Percentiles rank a stretch among this genome's conserved stretches.
phyloP scores from a whole-genome alignment of 116 monocot species.

The Cymodocea nodosa region DNA sequence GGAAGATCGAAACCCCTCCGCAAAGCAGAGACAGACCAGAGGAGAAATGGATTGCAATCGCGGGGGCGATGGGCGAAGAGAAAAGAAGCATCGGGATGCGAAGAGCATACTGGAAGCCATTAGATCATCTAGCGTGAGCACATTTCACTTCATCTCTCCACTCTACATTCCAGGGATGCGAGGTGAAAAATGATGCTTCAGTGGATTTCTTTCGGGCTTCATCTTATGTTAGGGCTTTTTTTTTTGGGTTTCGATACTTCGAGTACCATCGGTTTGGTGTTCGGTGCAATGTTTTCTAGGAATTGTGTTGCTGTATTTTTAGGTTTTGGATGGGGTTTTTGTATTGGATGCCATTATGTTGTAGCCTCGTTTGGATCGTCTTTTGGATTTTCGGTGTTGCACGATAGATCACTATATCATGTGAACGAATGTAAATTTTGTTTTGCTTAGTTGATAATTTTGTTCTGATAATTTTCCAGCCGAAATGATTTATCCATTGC shows the following conservation, averaged over 20 bases:
- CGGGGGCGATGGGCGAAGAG: conserved; percentile 8
- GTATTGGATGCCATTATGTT: too few species aligned
- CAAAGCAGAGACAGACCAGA: background rate
- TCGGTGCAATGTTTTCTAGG: background rate
- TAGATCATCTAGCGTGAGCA: conserved; percentile 11
- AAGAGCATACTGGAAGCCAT: conserved; percentile 13
- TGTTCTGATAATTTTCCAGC: background rate
- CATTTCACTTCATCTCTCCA: background rate
- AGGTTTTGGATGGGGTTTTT: background rate
- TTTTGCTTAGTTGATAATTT: background rate
- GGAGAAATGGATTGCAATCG: background rate
- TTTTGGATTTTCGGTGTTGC: too few species aligned
- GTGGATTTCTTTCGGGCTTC: background rate
- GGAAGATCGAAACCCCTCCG: background rate
- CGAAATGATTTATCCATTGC: background rate
- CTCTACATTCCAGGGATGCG: background rate
- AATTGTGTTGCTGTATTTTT: background rate
- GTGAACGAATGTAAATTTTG: background rate
- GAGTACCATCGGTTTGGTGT: background rate
- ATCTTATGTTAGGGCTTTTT: too few species aligned
- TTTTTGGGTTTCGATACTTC: background rate
- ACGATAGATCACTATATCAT: background rate
- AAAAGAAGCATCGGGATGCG: conserved; percentile 2
- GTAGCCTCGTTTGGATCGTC: too few species aligned
- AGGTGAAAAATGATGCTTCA: background rate